Percentiles rank a stretch among this genome's conserved stretches.
phyloP scores from a whole-genome alignment of 768 basidiomycete genomes.

The Fomitopsis serialis region DNA sequence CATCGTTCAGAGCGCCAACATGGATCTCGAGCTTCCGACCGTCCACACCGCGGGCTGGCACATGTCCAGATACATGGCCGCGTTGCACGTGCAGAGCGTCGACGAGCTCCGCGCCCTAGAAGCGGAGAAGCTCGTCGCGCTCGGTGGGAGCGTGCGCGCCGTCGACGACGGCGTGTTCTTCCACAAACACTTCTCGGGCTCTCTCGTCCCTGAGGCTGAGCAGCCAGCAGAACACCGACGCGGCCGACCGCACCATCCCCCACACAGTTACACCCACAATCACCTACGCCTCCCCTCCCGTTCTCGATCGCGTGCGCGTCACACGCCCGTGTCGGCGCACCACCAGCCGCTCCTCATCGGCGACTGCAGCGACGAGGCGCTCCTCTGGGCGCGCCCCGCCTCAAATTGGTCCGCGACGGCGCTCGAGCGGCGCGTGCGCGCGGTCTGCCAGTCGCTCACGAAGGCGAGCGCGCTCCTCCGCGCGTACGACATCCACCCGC shows the following conservation, averaged over 20 bases:
- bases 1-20: conserved; percentile 67
- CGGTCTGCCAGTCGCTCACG: conserved; percentile 63
- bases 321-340: conserved; percentile 2
- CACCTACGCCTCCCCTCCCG: conserved; percentile 19
- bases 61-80: conserved; percentile 56
- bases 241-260: conserved; percentile 12
- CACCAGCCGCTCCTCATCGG: conserved; percentile 73
- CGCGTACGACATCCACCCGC: conserved; percentile 63
- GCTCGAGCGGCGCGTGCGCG: conserved; percentile 63
- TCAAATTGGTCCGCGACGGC: conserved; percentile 60
- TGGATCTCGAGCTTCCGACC: conserved; percentile 59
- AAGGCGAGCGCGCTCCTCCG: conserved; percentile 59
- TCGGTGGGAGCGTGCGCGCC: conserved; percentile 41
- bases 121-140: conserved; percentile 47
- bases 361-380: conserved; percentile 60
- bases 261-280: conserved; percentile 2
- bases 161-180: conserved; percentile 72
- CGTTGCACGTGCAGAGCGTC: conserved; percentile 47
- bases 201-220: conserved; percentile 11
- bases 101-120: conserved; percentile 60
- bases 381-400: conserved; percentile 54
- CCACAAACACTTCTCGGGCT: conserved; percentile 37
- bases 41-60: conserved; percentile 60
- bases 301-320: conserved; percentile 9
- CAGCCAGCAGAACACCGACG: conserved; percentile 21